Base-by-base conservation (phyloP, 306 rosid genomes). In the Mucuna pruriens region DNA sequence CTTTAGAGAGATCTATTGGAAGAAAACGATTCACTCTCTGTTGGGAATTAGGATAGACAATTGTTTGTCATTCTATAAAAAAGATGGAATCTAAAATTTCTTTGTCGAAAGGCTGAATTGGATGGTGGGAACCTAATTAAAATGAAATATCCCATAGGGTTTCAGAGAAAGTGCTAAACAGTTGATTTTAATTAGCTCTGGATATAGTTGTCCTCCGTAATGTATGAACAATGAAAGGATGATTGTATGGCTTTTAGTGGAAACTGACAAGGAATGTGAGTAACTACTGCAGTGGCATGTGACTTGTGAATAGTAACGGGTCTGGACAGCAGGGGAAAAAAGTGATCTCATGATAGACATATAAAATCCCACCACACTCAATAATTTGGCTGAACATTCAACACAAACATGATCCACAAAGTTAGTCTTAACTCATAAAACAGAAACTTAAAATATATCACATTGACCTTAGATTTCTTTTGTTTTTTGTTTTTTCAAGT, bases 381-480 rank as follows among this genome's bases (percentile, higher is more conserved):
- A 83, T 38, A 81, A 80, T 68, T 76, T 75, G 69, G 67, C 83
- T 77, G 81, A 86, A 84, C 71, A 86, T 80, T 82, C 84, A 87
- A 86, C 61, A 85, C 84, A 91, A 87, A 87, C 92, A 85, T 85
- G 77, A 77, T 74, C 69, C 83, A 83, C 78, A 84, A 71, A 81
- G 88, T 85, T 87, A 87, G 90, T 75, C 86, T 76, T 8, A 74
- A 80, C 84, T 79, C 83, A 3, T 62, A 4, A 73, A 88, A 79
- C 78, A 70, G 48, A 46, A 78, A 84, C 13, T 58, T 40, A 79
- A 69, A 69, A 66, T 58, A 51, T 66, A 60, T 86, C 87, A 86
- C 74, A 85, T 83, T 78, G 66, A 84, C 79, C 60, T 77, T 64
- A 58, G 54, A 77, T 57, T 33, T 40, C n/a, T 2, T 17, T 54